Base-by-base conservation (phyloP, 2,329 filamentous ascomycete species). In the Stachybotrys elegans region DNA sequence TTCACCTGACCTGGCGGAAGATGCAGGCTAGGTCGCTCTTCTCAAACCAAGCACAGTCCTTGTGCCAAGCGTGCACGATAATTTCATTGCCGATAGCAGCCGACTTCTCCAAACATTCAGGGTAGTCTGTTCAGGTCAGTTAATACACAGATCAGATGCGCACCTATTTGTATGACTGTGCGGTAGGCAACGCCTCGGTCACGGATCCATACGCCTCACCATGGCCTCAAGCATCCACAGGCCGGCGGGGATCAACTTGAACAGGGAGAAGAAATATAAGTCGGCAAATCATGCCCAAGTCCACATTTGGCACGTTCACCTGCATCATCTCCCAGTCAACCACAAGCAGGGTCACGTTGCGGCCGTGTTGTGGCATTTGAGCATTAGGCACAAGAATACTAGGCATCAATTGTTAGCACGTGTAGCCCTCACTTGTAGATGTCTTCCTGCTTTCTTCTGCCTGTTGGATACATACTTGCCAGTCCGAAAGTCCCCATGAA, bases 321-420 rank as follows among this genome's bases (percentile, higher is more conserved):
- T 38, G 35, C 35, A 38, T 38, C 35, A 38, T 38, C 35, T 38
- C 35, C 35, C 35, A 38, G 17, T 38, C 35, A 12, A 38, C 35
- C 17, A 38, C 35, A 22, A 38, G 21, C 17, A 38, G 35, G 5
- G n/a, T 38, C 35, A 22, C 35, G 35, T 38, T 38, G 35, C 35
- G 7, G 21, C 35, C 35, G 20, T 38, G 16, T 38, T 38, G 35
- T 13, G 35, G 35, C 6, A 38, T 38, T 22, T n/a, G 20, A 20
- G 35, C 35, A 27, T 29, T 22, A 17, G 22, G 16, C 38, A 40
- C 20, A 22, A 40, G 38, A 40, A 40, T 9, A 40, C 38, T 29
- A 40, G 38, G 16, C 22, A 38, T 25, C 6, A 40, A 27, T n/a
- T 14, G 19, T 25, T 25, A 40, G 22, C 16, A 27, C 16, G 16